Evolutionary conservation across 352 stramenopile genomes (phyloP), one percentile per base, ranked within the genome.

Genomic region (Globisporangium radiosum): DNA sequence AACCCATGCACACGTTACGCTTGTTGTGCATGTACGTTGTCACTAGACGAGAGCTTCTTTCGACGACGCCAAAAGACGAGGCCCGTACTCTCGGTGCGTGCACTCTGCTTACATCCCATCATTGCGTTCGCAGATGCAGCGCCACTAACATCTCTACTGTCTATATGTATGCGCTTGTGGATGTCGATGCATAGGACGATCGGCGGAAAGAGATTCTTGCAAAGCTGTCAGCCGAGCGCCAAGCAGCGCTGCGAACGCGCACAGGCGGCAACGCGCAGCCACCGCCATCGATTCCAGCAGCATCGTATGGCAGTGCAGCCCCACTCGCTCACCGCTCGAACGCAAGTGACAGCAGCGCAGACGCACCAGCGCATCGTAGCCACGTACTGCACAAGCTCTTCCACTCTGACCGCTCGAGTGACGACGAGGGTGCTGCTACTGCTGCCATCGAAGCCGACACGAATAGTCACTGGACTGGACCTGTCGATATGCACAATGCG

Each of bases 201-300:
- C 62, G 82, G 48, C 56, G 82, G 39, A 70, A 70, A 38, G 74
- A 90, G 47, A 88, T 92, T 51, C 60, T 92, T 13, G 67, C 72
- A 9, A 92, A 89, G 58, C 53, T 92, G 7, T 87, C 76, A 0
- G 67, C 73, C 0, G 80, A 90, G 44, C 63, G 82, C 6, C 72
- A 87, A 56, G 57, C 74, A 3, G 65, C 69, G 38, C 65, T 83
- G 8, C 66, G 65, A 11, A n/a, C 42, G 6, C 54, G 52, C 47
- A 59, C 38, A 11, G 14, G 33, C 47, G 47, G 25, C 14, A 17
- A 11, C 8, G 8, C 10, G 8, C 17, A 13, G 7, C 14, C 45
- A 50, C 5, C n/a, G 10, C 8, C 45, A 47, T 54, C 58, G 49
- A 11, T 13, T 11, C 10, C 25, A 40, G 33, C 49, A 54, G 19